Evolutionary conservation across 495 filamentous ascomycete genomes (phyloP), one percentile per base, ranked within the genome.

Genomic region (Friedmanniomyces endolithicus): DNA sequence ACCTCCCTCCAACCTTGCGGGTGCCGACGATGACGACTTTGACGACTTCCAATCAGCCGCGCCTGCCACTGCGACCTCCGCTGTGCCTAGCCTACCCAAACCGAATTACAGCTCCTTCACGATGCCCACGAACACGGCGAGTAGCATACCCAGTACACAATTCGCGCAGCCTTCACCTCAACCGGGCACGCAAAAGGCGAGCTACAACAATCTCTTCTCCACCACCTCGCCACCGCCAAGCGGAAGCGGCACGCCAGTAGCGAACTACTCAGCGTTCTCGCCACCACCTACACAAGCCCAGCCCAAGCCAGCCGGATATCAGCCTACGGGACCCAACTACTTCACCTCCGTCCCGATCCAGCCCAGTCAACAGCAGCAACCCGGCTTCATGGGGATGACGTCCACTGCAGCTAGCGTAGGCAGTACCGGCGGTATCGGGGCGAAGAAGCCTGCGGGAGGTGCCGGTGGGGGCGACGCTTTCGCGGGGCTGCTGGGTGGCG

Each of bases 31-130:
- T 61, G 92, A 98, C 61, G 94, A 97, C 48, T 97, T 97, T 61
- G 92, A 97, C 65, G 94, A 97, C 66, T 97, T 97, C 77, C 88
- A 94, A 68, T 90, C 88, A n/a, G 92, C 94, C 16, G 75, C 85
- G 4, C 82, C 88, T 22, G 11, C 60, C 37, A 48, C 49, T 24
- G 71, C 73, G 53, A 50, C 71, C 22, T 50, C 70, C 45, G 60
- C 73, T 24, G 63, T 75, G 43, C 65, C 72, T 17, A 57, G 73
- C 48, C 52, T 64, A 59, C 53, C 49, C 22, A 48, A 57, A 48
- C 59, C 59, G 20, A 62, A 62, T 47, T 49, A 67, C 44, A 72
- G 65, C 68, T 50, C 57, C 48, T 72, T 82, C 31, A 69, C 75
- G 2, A 65, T 76, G 11, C 75, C 85, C 16, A 75, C 79, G 47